Evolutionary conservation across 306 rosid species (phyloP), one percentile per base, ranked within the genome.

Genomic region (Sicyos edulis): DNA sequence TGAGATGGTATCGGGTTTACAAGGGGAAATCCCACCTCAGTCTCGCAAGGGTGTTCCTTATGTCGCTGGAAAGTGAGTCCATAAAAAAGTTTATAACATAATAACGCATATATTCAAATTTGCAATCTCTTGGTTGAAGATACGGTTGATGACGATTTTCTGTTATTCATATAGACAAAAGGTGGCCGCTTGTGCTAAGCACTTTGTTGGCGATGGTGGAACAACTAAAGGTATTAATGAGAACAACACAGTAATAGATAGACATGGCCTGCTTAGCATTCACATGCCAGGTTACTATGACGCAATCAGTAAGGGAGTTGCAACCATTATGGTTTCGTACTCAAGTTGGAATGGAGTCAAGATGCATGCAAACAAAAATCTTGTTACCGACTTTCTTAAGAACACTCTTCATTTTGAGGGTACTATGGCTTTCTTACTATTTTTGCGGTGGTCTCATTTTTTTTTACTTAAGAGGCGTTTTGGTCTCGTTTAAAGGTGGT

Each of bases 321-420:
- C 74, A 29, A 82, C 80, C 26, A n/a, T 82, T 49, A 82, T 82
- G 85, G 56, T 78, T 12, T 82, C 80, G 1, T 82, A 78, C 55
- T 82, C 85, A 8, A 82, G 85, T 55, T 76, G 80, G 82, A 82
- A 82, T n/a, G 78, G 85, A 32, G 61, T 64, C 17, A 82, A 82
- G 64, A 82, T 82, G 85, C 85, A 82, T 6, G 76, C 78, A 13
- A 75, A 82, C 40, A 45, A 51, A 6, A 68, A 76, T 2, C 76
- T 78, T 12, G 26, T 82, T 22, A 78, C 80, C 0, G 78, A 66
- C 16, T 75, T 72, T 70, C 85, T 82, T 17, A 82, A 82, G 75
- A 78, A 82, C 1, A 76, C 78, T 45, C 85, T 78, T 14, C 76
- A 37, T 6, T 37, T 37, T 37, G 44, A 37, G 44, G 44, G 44